Conservation (phyloP, 1,284 basidiomycete genomes). For the Cystobasidiaceae sp. region DNA sequence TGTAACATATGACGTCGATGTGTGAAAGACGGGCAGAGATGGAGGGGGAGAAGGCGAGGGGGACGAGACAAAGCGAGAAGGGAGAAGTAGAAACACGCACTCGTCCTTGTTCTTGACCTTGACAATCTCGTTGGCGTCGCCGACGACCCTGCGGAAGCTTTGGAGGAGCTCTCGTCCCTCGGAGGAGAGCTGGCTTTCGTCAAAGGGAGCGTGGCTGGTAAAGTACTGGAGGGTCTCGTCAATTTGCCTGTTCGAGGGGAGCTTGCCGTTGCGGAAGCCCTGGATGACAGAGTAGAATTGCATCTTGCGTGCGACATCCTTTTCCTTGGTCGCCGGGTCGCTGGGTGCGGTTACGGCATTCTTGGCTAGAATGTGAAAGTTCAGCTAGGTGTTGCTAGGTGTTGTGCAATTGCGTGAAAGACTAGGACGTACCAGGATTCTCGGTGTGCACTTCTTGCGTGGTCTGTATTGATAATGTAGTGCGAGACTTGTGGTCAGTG, state of each 20-base stretch:
- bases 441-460: slow-evolving; percentile 11
- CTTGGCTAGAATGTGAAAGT: slow-evolving; percentile 34
- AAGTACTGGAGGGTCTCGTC: slow-evolving; percentile 66
- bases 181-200: slow-evolving; percentile 61
- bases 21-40: no score
- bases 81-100: no score
- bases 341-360: slow-evolving; percentile 47
- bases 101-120: slow-evolving; percentile 54
- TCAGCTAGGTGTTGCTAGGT: no score
- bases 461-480: neutral
- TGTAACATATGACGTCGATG: no score
- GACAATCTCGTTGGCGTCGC: slow-evolving; percentile 84
- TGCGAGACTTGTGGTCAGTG: no score
- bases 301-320: slow-evolving; percentile 50
- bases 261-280: slow-evolving; percentile 27
- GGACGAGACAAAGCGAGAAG: no score
- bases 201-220: slow-evolving; percentile 61
- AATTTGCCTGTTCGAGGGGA: slow-evolving; percentile 55
- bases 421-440: slow-evolving; percentile 4
- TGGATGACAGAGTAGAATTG: slow-evolving; percentile 47
- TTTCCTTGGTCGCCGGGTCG: slow-evolving; percentile 45
- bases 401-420: no score
- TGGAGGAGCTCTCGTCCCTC: slow-evolving; percentile 71
- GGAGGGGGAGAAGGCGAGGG: no score
- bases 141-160: slow-evolving; percentile 60